Conservation (phyloP, 2,329 filamentous ascomycete species). For the Fusarium clavum region DNA sequence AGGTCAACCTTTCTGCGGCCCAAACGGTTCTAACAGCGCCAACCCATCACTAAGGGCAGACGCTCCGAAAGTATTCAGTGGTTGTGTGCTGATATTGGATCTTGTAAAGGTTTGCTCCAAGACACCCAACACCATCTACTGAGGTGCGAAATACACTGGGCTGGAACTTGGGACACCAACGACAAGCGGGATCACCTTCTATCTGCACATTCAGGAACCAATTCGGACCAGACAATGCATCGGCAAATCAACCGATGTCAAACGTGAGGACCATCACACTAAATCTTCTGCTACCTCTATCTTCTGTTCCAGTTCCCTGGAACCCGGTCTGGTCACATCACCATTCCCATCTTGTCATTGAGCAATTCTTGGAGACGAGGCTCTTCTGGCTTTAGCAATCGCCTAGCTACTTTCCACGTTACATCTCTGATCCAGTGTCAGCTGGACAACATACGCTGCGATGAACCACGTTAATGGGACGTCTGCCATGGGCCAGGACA, state of each 20-base stretch:
- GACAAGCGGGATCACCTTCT: slow-evolving; percentile 20
- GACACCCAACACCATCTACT: slow-evolving; percentile 15
- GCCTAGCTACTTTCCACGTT: neutral
- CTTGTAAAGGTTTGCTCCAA: slow-evolving; percentile 26
- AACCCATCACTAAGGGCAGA: slow-evolving; percentile 27
- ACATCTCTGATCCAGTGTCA: slow-evolving; percentile 30
- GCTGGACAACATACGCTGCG: slow-evolving; percentile 33
- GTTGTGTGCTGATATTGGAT: slow-evolving; percentile 22
- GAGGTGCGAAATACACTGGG: slow-evolving; percentile 17
- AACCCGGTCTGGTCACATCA: slow-evolving; percentile 18
- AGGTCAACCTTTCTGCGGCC: slow-evolving; percentile 30
- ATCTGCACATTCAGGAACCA: slow-evolving; percentile 36
- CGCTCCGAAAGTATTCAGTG: slow-evolving; percentile 28
- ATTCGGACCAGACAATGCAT: slow-evolving; percentile 43
- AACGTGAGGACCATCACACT: slow-evolving; percentile 44
- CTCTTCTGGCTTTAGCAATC: slow-evolving; percentile 5
- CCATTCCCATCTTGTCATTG: slow-evolving; percentile 14
- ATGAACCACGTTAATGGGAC: slow-evolving; percentile 53
- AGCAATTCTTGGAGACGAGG: slow-evolving; percentile 1
- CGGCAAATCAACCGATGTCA: slow-evolving; percentile 33
- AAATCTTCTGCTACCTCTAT: slow-evolving; percentile 18
- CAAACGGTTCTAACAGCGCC: slow-evolving; percentile 23
- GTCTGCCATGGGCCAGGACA: slow-evolving; percentile 49
- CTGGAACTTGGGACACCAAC: slow-evolving; percentile 31
- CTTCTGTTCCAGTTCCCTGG: slow-evolving; percentile 25